Evolutionary conservation across 768 basidiomycete species (phyloP).

Genomic region (Sarcodon sp.): DNA sequence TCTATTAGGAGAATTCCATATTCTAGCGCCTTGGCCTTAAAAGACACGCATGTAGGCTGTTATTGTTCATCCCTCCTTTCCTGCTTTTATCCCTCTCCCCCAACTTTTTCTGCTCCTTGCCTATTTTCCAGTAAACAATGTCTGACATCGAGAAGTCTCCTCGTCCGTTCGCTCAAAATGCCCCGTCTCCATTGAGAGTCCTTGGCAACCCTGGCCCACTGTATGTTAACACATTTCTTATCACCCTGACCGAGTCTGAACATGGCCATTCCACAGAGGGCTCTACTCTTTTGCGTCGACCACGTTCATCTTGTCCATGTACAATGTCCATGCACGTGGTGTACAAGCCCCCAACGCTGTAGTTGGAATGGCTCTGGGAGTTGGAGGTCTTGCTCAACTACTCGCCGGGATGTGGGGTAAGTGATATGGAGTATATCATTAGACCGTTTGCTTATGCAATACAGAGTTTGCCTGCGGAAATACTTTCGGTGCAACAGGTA

Average conservation of each 20-base stretch:
- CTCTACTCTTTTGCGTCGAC: conserved; percentile 79
- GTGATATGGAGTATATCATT: conserved; percentile 34
- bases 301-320: conserved; percentile 67
- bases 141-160: conserved; percentile 15
- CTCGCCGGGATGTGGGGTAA: conserved; percentile 75
- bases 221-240: conserved; percentile 14
- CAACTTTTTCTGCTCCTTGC: not conserved
- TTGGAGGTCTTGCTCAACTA: conserved; percentile 77
- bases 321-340: conserved; percentile 46
- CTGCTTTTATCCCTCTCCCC: conserved; percentile 1
- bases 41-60: no score
- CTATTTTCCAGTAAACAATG: conserved; percentile 2
- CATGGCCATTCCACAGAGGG: conserved; percentile 31
- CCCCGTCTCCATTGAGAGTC: conserved; percentile 5
- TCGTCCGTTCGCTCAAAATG: conserved; percentile 5
- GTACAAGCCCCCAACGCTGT: conserved; percentile 54
- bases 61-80: not conserved
- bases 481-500: conserved; percentile 60
- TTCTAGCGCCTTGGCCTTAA: no score
- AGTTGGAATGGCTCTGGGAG: conserved; percentile 78
- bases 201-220: conserved; percentile 53
- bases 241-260: not conserved
- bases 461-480: conserved; percentile 36
- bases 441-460: not conserved
- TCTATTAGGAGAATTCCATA: no score